Conservation (phyloP, 768 basidiomycete species). For the Amanita inopinata region DNA sequence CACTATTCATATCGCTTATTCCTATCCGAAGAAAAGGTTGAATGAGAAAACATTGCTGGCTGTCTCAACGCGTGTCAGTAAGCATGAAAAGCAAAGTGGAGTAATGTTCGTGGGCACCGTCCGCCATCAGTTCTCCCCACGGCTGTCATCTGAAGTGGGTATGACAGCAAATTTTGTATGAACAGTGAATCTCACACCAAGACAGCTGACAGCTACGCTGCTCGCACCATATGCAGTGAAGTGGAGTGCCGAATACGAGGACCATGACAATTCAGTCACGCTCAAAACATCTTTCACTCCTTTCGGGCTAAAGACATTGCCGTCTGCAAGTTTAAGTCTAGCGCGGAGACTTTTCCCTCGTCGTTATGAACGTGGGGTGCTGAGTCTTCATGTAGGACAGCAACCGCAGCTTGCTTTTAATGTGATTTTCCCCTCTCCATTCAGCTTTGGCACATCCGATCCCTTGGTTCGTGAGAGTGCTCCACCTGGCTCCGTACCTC, state of each 20-base stretch:
- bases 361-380: constrained; percentile 35
- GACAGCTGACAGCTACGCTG: constrained; percentile 30
- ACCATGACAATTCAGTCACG: constrained; percentile 34
- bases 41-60: constrained; percentile 33
- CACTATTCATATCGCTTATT: neutral
- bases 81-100: constrained; percentile 16
- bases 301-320: constrained; percentile 19
- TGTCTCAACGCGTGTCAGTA: constrained; percentile 29
- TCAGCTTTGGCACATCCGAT: constrained; percentile 19
- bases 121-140: constrained; percentile 68
- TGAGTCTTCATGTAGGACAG: constrained; percentile 28
- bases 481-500: constrained; percentile 18
- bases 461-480: constrained; percentile 14
- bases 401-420: constrained; percentile 30
- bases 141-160: constrained; percentile 37
- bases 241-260: constrained; percentile 38
- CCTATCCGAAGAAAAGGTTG: constrained; percentile 33
- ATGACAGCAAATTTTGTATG: constrained; percentile 12
- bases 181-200: constrained; percentile 13
- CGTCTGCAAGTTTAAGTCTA: constrained; percentile 33
- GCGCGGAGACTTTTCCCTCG: constrained; percentile 43
- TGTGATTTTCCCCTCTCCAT: constrained; percentile 32
- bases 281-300: constrained; percentile 29
- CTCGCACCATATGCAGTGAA: constrained; percentile 30
- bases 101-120: constrained; percentile 58